Percentiles rank a stretch among this genome's conserved stretches.
Conservation (phyloP, 352 stramenopile species). For the Halophytophthora polymorphica region DNA sequence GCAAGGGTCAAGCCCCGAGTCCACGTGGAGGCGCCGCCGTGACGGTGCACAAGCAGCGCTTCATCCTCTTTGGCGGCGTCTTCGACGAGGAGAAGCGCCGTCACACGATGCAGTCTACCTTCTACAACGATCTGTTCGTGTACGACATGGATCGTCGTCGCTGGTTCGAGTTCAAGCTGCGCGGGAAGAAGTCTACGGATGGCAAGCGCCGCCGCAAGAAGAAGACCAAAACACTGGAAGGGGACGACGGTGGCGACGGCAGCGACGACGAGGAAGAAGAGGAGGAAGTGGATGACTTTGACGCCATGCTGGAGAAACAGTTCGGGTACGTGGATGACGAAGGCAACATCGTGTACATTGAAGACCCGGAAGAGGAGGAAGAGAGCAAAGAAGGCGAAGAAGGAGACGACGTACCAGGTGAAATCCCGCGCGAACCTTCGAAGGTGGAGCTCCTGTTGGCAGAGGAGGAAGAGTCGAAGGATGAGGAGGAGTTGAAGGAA, state of each 20-base stretch:
- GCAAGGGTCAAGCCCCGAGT: conserved; percentile 83
- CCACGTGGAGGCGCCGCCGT: conserved; percentile 78
- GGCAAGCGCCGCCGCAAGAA: conserved; percentile 65
- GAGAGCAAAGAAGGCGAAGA: conserved; percentile 50
- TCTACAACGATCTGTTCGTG: conserved; percentile 97
- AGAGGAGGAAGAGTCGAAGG: conserved; percentile 31
- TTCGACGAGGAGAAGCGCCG: conserved; percentile 89
- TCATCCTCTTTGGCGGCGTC: conserved; percentile 97
- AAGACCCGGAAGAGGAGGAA: conserved; percentile 84
- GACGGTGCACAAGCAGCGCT: conserved; percentile 92
- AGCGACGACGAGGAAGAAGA: conserved; percentile 56
- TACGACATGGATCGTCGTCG: conserved; percentile 96
- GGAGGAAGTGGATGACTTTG: conserved; percentile 80
- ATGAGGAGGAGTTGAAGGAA: conserved; percentile 30
- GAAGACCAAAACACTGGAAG: conserved; percentile 40
- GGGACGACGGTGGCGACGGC: conserved; percentile 44
- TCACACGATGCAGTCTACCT: conserved; percentile 86
- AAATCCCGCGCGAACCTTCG: neutral
- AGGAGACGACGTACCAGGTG: conserved; percentile 10
- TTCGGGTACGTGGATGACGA: conserved; percentile 95
- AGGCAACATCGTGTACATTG: conserved; percentile 95
- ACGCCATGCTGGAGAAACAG: conserved; percentile 87
- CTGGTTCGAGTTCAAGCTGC: conserved; percentile 93
- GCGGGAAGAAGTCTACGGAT: conserved; percentile 77
- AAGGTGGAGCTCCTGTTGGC: conserved; percentile 17